Evolutionary conservation across 352 stramenopile species (phyloP).

Genomic region (Phytophthora fragariae): DNA sequence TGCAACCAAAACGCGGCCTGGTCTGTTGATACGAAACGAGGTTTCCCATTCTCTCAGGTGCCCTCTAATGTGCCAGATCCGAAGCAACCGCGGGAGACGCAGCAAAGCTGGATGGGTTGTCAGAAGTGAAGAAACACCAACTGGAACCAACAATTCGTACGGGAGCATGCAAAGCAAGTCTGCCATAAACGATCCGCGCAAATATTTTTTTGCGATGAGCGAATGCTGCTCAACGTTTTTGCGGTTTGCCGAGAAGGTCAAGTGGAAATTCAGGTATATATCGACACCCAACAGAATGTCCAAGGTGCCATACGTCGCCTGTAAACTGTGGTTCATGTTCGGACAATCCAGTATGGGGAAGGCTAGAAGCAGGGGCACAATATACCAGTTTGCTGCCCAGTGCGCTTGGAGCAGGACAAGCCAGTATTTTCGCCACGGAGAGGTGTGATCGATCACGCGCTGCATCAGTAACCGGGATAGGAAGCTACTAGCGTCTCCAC

Average conservation of each 20-base stretch:
- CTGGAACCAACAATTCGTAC: slow-evolving; percentile 41
- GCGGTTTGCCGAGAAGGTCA: slow-evolving; percentile 33
- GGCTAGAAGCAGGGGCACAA: slow-evolving; percentile 47
- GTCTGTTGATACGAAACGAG: slow-evolving; percentile 25
- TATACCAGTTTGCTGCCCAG: slow-evolving; percentile 49
- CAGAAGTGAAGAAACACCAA: slow-evolving; percentile 2
- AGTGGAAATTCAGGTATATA: slow-evolving; percentile 61
- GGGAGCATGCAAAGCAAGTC: slow-evolving; percentile 59
- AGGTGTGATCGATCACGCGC: slow-evolving; percentile 38
- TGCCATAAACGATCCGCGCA: slow-evolving; percentile 27
- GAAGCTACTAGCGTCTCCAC: neutral
- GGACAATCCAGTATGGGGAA: slow-evolving; percentile 45
- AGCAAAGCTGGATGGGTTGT: slow-evolving; percentile 30
- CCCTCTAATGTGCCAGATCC: slow-evolving; percentile 43
- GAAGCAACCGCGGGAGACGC: slow-evolving; percentile 43
- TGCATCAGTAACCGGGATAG: slow-evolving; percentile 34
- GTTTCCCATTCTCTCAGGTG: slow-evolving; percentile 50
- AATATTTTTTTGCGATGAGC: slow-evolving; percentile 41
- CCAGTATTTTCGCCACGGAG: slow-evolving; percentile 48
- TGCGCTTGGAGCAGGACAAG: slow-evolving; percentile 50
- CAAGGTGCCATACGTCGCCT: slow-evolving; percentile 29
- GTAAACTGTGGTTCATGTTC: slow-evolving; percentile 14
- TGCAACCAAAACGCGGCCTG: slow-evolving; percentile 13
- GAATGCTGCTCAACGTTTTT: slow-evolving; percentile 39
- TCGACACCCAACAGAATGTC: slow-evolving; percentile 53